Base-by-base conservation (phyloP, 371 early-diverging fungal species). In the Lichtheimia corymbifera region DNA sequence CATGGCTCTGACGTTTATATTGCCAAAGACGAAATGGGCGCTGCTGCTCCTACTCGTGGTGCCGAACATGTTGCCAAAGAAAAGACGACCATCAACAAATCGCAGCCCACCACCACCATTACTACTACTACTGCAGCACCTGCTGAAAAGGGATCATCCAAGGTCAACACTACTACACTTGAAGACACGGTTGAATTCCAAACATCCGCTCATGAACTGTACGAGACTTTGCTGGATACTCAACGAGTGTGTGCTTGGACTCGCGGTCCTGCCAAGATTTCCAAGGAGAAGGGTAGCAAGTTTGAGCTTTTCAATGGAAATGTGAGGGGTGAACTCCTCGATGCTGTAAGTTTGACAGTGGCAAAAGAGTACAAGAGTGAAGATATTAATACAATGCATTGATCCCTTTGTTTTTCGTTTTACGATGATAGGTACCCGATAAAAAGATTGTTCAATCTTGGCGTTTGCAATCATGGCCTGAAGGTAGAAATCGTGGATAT, bases 1-100 rank as follows among this genome's bases (percentile, higher is more conserved):
- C 92, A 97, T 74, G 82, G 88, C 49, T 86, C 91, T 62, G 98
- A 96, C 77, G 96, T 97, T 27, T 91, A 92, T 72, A 94, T 96
- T 61, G 86, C 85, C 15, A 70, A 84, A 12, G 63, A 71, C 12
- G 68, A 83, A 59, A 57, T 81, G 62, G 83, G 84, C 5, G 45
- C 61, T 13, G 67, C 80, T 43, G 67, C 76, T 27, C 70, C 77
- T 58, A 68, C 73, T 43, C 62, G 77, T 51, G 54, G 58, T 9
- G 64, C 67, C 4, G 58, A 55, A 42, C 58, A 58, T 14, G 63
- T 65, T 15, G 53, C 65, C 22, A 70, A 72, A 60, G 66, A 67
- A 47, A 58, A 50, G 1, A 63, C 62, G 18, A 18, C 61, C 5
- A 57, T 57, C 52, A 50, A 56, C 42, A 61, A 61, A 13, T 66